Evolutionary conservation across 768 basidiomycete species (phyloP), one percentile per base, ranked within the genome.

Genomic region (Porpolomopsis calyptriformis): DNA sequence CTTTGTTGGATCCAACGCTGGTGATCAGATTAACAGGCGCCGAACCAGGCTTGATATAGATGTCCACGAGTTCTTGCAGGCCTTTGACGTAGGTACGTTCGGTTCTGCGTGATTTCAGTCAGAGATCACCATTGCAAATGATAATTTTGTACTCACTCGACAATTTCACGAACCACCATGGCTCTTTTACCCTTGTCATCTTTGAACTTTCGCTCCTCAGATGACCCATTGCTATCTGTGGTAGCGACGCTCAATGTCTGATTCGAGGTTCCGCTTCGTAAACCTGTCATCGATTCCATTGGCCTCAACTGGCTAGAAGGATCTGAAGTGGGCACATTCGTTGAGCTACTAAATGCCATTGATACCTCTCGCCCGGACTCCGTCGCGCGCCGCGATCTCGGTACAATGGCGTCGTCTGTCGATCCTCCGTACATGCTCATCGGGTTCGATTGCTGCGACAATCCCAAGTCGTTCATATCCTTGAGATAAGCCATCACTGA

Each of bases 401-500:
- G 34, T 26, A 57, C 49, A 27, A 57, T 54, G 18, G 56, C 54
- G 37, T 77, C 76, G 20, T 77, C 77, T 8, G 68, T 58, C 2
- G 68, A 57, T 18, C 67, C 58, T 11, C 77, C 76, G 57, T 85
- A 82, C 62, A 80, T 66, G 47, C 78, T 78, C 54, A 77, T 50
- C 9, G 72, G 62, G 47, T 72, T 69, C 12, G 66, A 58, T 56
- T 82, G 29, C 14, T 31, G 82, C 16, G 80, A 75, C 53, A 80
- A 62, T 14, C 81, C 82, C 24, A 99, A 70, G 57, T 99, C 96
- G 57, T 92, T 85, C 79, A 99, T 84, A 56, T 99, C 96, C 55
- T 81, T 80, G 16, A 99, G 74, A 63, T 98, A 99, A 5, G 91
- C 89, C 85, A 98, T 93, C 14, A 99, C 79, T 8, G 87, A 85